Evolutionary conservation across 495 filamentous ascomycete genomes (phyloP), one percentile per base, ranked within the genome.

Genomic region (Aspergillus cavernicola): DNA sequence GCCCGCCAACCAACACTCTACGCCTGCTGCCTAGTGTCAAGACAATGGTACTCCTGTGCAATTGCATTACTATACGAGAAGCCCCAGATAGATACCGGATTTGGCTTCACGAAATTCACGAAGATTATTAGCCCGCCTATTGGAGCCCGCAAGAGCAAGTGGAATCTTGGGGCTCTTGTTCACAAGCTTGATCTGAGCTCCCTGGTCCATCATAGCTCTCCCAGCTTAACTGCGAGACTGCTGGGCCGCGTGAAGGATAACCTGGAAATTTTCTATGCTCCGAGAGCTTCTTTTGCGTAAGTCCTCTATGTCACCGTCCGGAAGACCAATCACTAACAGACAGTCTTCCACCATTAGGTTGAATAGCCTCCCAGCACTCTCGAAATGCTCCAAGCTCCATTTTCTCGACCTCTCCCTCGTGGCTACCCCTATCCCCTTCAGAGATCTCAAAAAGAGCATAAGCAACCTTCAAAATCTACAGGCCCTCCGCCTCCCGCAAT

Each of bases 151-250:
- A 77, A 81, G 23, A 80, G 78, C 46, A 77, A 74, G 24, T 68
- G 69, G 35, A 71, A 80, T 23, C 68, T 88, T 16, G 76, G 82
- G 0, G 67, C 66, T 16, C 61, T 88, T 15, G 78, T 90, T 1
- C 73, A 71, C 15, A 56, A 56, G 6, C 71, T 90, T 6, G 74
- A 87, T 59, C 76, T 90, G 63, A 71, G 72, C 20, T 42, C 60
- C 28, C 72, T 89, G 36, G 79, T 87, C 5, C 83, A 90, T 57
- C 81, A 89, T 59, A 78, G 84, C 22, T 78, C 77, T 37, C 81
- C 82, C 51, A 85, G 82, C 45, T 63, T 80, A 19, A 88, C 85
- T 2, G 84, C 86, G 16, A 73, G 85, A 32, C 63, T 90, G 11
- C 61, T 90, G 16, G 79, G 80, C 4, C 66, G 82, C 16, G 71